A percentile compares a stretch with the other conserved stretches of the same genome.
Evolutionary conservation across 225 moss, liverwort and hornwort genomes (phyloP).

Genomic region (Sphagnum tenellum): DNA sequence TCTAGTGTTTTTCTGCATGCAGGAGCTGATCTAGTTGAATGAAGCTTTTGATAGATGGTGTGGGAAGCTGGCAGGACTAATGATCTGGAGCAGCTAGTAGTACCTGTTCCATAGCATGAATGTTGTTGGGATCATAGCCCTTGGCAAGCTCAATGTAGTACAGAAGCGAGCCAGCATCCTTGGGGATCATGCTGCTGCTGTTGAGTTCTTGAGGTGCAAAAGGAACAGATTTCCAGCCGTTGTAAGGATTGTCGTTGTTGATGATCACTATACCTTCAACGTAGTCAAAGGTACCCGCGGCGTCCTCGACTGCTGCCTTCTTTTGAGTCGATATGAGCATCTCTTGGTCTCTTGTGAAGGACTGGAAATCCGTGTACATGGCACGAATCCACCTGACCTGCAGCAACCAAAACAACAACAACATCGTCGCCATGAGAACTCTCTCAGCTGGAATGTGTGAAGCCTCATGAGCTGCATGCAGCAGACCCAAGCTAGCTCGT

Average conservation of each 20-base stretch:
- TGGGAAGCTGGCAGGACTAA: no score
- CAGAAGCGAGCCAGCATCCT: slow-evolving; percentile 33
- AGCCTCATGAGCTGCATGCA: no score
- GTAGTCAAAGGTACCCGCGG: slow-evolving; percentile 44
- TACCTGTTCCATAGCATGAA: slow-evolving; percentile 18
- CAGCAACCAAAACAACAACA: no score
- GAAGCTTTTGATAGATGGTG: no score
- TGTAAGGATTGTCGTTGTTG: slow-evolving; percentile 34
- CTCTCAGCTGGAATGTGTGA: no score
- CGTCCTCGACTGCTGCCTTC: slow-evolving; percentile 10
- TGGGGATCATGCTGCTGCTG: slow-evolving; percentile 39
- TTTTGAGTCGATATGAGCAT: slow-evolving; percentile 40
- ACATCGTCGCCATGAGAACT: no score
- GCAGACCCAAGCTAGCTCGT: no score
- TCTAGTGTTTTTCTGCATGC: neutral
- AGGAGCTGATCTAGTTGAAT: neutral
- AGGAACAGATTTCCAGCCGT: slow-evolving; percentile 78
- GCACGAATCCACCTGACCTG: slow-evolving; percentile 5
- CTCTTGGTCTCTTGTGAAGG: slow-evolving; percentile 40
- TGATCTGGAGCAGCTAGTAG: neutral
- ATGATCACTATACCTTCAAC: slow-evolving; percentile 80
- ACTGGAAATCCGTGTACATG: slow-evolving; percentile 1
- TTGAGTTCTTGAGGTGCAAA: slow-evolving; percentile 36
- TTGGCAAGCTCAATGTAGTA: slow-evolving; percentile 75
- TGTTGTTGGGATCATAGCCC: slow-evolving; percentile 6